Base-by-base conservation (phyloP, 1,284 basidiomycete species). In the Uromyces viciae-fabae region DNA sequence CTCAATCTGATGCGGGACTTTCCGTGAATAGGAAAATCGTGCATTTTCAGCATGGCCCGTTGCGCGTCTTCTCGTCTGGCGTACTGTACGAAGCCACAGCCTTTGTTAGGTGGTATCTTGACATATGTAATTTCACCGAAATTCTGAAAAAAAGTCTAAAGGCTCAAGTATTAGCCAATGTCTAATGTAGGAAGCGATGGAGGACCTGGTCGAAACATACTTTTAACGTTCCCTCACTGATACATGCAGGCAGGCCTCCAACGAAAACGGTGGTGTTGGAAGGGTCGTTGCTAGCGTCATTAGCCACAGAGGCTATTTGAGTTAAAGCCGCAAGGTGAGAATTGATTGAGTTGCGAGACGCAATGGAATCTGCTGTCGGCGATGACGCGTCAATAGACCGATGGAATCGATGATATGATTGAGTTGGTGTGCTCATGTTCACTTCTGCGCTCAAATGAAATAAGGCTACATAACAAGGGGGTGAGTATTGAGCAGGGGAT, bases 1-100 rank as follows among this genome's bases (percentile, higher is more conserved):
- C 93, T 94, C 81, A 97, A 87, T 56, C 94, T 89, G 83, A 98
- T 94, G 83, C 93, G 89, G 82, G 85, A 85, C 79, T 93, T 94
- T 17, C 94, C 94, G 64, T 93, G 93, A 83, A 97, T 92, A 7
- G 93, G 93, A 86, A 95, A 97, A 31, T 94, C 94, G 87, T 97
- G 94, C 94, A 97, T 95, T 86, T 93, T 93, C 86, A 94, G 92
- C 83, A 98, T 97, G 2, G 95, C 94, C 36, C 90, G 89, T 85
- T 96, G 94, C 7, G 95, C 95, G 86, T 97, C 95, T 15, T 90
- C 90, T 87, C 97, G 95, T 83, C 91, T 89, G 36, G 95, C 92
- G 84, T 94, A 97, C 86, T 96, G 94, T 38, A 98, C 94, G 84
- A 98, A 98, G 0, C 95, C 94, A 84, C 95, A 97, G 82, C 95